Base-by-base conservation (phyloP, 2,329 filamentous ascomycete species). In the Dothistroma pini region DNA sequence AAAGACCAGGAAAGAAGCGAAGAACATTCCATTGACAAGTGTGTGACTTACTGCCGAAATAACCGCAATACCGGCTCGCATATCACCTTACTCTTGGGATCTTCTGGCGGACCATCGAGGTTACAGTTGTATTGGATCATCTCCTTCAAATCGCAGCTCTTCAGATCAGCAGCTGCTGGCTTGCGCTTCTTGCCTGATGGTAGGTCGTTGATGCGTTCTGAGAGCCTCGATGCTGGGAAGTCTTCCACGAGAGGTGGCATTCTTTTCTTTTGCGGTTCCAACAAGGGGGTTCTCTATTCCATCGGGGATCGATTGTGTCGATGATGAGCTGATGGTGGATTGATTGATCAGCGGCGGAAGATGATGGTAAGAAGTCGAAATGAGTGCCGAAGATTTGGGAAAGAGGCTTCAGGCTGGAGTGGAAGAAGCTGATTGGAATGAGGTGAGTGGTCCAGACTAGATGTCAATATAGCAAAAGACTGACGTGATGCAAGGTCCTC, bases 111-210 rank as follows among this genome's bases (percentile, higher is more conserved):
- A 38, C 77, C 73, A 9, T 80, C 75, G 10, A 85, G 75, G 69
- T 85, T 80, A 74, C 86, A 89, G 29, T 81, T 81, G 70, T 86
- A 88, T 74, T 89, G 86, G 52, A 84, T 75, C 73, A 88, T 73
- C 71, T 87, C 83, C 66, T 83, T 77, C 47, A 88, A 74, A 59
- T 80, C 74, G 71, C 86, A 88, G 54, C 83, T 75, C 38, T 66
- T 62, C 6, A 88, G 76, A 34, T 83, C 75, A 11, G 44, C 41
- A 62, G 85, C 75, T 16, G 78, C 75, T n/a, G 72, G 73, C 71
- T 86, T 86, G 63, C 83, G 81, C 55, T 75, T 73, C 70, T 82
- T 79, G 76, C 75, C 83, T 64, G 74, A 78, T 65, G 79, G 77
- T 71, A 78, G 79, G 51, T 75, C 77, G 66, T 86, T 82, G 66